phyloP scores from a whole-genome alignment of 2,329 filamentous ascomycete species.

The Sclerotiophoma versabilis region DNA sequence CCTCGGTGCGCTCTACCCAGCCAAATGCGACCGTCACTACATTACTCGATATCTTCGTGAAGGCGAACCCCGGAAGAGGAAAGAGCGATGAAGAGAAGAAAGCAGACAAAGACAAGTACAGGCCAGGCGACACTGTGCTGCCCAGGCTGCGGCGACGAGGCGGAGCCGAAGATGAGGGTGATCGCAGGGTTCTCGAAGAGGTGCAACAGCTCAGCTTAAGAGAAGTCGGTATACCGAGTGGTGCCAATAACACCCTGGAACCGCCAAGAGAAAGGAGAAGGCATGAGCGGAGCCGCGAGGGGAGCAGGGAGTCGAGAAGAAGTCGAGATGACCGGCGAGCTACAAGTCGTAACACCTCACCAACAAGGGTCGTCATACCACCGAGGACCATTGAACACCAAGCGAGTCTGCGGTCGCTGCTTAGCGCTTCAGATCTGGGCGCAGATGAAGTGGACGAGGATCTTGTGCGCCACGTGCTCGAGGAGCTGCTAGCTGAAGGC shows the following conservation, averaged over 20 bases:
- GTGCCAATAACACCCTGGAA: conserved; percentile 51
- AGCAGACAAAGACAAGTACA: conserved; percentile 78
- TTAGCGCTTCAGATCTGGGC: conserved; percentile 80
- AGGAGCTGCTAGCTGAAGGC: conserved; percentile 85
- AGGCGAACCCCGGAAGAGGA: conserved; percentile 77
- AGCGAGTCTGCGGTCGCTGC: conserved; percentile 82
- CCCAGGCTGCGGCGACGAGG: conserved; percentile 62
- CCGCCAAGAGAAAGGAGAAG: conserved; percentile 42
- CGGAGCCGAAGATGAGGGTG: conserved; percentile 68
- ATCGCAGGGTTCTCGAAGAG: conserved; percentile 73
- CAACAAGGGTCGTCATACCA: conserved; percentile 34
- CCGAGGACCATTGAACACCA: conserved; percentile 81
- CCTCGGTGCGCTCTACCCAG: conserved; percentile 81
- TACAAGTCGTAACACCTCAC: conserved; percentile 35
- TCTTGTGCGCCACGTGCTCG: conserved; percentile 86
- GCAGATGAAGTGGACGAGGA: conserved; percentile 83
- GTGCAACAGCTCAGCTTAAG: conserved; percentile 77
- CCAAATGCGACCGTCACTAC: conserved; percentile 92
- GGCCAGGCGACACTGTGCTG: conserved; percentile 80
- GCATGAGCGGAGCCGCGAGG: conserved; percentile 50
- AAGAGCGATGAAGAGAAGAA: conserved; percentile 76
- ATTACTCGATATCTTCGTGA: conserved; percentile 85
- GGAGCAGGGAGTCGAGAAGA: conserved; percentile 40
- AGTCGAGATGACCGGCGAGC: conserved; percentile 35
- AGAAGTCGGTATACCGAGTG: conserved; percentile 63